Evolutionary conservation across 345 rosid genomes (phyloP).

Genomic region (Microthlaspi erraticum): DNA sequence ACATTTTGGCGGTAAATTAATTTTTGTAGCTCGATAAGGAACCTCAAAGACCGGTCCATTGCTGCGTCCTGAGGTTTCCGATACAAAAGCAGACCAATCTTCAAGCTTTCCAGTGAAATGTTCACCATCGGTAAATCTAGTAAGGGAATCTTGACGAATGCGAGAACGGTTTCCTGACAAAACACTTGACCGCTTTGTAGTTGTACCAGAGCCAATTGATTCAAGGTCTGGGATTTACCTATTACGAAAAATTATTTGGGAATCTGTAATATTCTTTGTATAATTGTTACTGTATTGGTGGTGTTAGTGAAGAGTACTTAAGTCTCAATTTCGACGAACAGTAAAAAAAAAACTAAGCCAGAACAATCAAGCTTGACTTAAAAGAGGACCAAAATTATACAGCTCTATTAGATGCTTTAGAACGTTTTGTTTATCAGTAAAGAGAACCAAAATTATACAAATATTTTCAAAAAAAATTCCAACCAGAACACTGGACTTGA

Average conservation of each 20-base stretch:
- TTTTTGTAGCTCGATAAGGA: constrained; percentile 88
- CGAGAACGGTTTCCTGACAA: constrained; percentile 74
- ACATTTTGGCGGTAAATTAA: constrained; percentile 34
- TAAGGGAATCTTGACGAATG: constrained; percentile 66
- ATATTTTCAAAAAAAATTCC: neutral
- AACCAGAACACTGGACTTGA: neutral
- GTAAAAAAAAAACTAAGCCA: too few species aligned
- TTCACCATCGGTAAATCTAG: constrained; percentile 60
- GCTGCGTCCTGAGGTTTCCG: constrained; percentile 46
- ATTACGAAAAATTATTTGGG: too few species aligned
- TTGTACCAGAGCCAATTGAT: constrained; percentile 79
- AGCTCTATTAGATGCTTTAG: neutral
- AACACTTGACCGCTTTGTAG: constrained; percentile 68
- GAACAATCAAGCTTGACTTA: too few species aligned
- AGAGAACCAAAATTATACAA: neutral
- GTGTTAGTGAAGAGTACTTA: too few species aligned
- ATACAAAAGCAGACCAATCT: constrained; percentile 71
- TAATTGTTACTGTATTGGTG: too few species aligned
- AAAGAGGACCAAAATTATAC: neutral
- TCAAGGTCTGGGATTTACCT: constrained; percentile 89
- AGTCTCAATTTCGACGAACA: too few species aligned
- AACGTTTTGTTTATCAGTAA: neutral
- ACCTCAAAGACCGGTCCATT: constrained; percentile 63
- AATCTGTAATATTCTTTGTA: too few species aligned
- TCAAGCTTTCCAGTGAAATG: constrained; percentile 61